These are phyloP conservation scores for Penicillium egyptiacum DNA, from an alignment of 495 filamentous ascomycete genomes.

Conservation along the genomic window DNA sequence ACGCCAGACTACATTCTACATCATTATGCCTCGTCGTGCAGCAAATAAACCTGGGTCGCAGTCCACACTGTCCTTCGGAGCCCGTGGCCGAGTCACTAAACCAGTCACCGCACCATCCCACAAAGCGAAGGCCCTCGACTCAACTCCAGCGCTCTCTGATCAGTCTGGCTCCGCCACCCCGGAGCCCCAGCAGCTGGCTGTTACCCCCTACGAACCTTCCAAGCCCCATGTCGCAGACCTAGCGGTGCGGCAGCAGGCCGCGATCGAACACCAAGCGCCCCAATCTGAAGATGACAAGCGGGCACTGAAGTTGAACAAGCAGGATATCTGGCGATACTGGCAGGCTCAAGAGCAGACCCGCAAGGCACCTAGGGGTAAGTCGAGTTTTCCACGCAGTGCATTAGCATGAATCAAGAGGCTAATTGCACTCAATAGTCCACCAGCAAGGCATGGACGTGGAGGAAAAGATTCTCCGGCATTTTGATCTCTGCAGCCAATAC, in stretches of 20 bases:
- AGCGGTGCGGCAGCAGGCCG: conserved; percentile 45
- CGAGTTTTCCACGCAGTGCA: not conserved
- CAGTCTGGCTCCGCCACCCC: conserved; percentile 31
- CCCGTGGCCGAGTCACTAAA: conserved; percentile 72
- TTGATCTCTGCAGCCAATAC: conserved; percentile 84
- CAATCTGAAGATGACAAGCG: conserved; percentile 51
- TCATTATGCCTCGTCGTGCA: conserved; percentile 68
- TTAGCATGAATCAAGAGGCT: not conserved
- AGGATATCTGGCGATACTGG: conserved; percentile 74
- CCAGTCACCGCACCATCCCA: conserved; percentile 48
- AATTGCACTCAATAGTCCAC: conserved; percentile 55
- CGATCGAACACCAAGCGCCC: conserved; percentile 42
- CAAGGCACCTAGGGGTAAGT: conserved; percentile 49
- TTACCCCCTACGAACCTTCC: conserved; percentile 23
- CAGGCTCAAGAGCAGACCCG: conserved; percentile 59
- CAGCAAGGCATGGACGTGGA: conserved; percentile 65
- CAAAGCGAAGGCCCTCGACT: conserved; percentile 51
- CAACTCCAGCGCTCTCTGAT: conserved; percentile 33
- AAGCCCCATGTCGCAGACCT: conserved; percentile 51
- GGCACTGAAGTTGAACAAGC: conserved; percentile 60
- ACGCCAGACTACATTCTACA: not conserved
- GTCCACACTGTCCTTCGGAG: conserved; percentile 72
- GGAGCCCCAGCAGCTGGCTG: conserved; percentile 28
- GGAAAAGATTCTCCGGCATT: conserved; percentile 86
- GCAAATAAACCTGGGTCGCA: conserved; percentile 55